Conservation (phyloP, 495 filamentous ascomycete genomes). For the Tuber aestivum region DNA sequence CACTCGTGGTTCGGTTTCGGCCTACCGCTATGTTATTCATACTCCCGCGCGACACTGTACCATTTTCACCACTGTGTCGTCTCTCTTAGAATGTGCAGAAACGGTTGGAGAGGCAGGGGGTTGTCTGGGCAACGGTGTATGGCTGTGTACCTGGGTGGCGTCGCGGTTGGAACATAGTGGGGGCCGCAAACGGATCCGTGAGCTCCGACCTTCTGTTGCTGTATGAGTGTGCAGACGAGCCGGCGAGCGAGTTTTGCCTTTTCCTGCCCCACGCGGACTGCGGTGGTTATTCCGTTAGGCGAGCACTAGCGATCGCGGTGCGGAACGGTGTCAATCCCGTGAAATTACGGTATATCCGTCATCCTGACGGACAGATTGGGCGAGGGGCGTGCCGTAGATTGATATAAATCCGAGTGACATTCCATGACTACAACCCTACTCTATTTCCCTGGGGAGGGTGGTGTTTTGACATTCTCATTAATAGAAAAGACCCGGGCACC, state of each 20-base stretch:
- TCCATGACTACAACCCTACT: not conserved
- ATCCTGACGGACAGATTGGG: not conserved
- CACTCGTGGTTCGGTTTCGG: no score
- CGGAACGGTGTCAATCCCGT: no score
- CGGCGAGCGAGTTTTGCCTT: not conserved
- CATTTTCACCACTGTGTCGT: not conserved
- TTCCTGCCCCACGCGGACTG: no score
- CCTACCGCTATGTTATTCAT: no score
- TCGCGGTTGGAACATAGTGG: not conserved
- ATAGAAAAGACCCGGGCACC: not conserved
- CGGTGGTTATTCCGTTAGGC: not conserved
- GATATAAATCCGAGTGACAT: not conserved
- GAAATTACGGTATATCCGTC: not conserved
- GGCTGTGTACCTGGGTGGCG: not conserved
- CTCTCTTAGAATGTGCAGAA: not conserved
- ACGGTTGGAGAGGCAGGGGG: not conserved
- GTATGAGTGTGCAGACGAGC: not conserved
- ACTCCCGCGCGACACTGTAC: no score
- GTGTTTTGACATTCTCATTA: not conserved
- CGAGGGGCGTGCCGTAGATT: no score
- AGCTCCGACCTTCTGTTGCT: no score
- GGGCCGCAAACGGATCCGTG: no score
- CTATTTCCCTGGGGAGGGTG: not conserved
- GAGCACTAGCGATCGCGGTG: not conserved
- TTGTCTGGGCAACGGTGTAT: not conserved